Evolutionary conservation across 1,139 yeast genomes (phyloP).

Genomic region (Debaryomycetaceae sp.): DNA sequence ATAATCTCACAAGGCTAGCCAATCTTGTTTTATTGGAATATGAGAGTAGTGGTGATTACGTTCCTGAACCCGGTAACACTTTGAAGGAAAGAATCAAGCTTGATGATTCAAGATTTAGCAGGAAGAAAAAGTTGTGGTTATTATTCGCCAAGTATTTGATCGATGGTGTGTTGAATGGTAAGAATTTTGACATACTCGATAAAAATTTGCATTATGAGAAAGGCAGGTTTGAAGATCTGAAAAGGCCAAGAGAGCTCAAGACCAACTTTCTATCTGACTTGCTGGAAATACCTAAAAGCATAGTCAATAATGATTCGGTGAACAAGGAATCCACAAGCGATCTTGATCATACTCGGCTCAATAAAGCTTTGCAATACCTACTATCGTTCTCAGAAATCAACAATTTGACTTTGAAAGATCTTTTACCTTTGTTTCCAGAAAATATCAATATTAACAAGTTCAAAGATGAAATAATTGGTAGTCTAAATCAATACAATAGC

Average conservation of each 20-base stretch:
- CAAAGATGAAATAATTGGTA: slow-evolving; percentile 76
- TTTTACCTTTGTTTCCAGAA: slow-evolving; percentile 82
- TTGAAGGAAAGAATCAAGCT: slow-evolving; percentile 24
- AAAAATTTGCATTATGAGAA: slow-evolving; percentile 5
- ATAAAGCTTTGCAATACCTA: slow-evolving; percentile 24
- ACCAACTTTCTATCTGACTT: slow-evolving; percentile 2
- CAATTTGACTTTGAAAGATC: slow-evolving; percentile 66
- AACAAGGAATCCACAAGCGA: not conserved
- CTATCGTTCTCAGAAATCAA: slow-evolving; percentile 20
- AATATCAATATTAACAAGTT: slow-evolving; percentile 76
- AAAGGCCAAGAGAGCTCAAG: not conserved
- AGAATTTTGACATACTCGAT: slow-evolving; percentile 17
- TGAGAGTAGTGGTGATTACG: slow-evolving; percentile 7
- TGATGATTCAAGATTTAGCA: slow-evolving; percentile 34
- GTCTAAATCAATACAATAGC: slow-evolving; percentile 69
- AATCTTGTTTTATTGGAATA: slow-evolving; percentile 34
- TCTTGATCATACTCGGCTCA: slow-evolving; percentile 8
- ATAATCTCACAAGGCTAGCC: slow-evolving; percentile 59
- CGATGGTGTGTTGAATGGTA: slow-evolving; percentile 28
- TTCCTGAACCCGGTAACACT: slow-evolving; percentile 12
- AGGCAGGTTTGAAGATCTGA: not conserved
- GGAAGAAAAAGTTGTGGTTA: slow-evolving; percentile 73
- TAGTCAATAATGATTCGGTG: not conserved
- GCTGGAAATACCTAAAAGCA: not conserved
- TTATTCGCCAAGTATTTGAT: slow-evolving; percentile 63